phyloP scores from a whole-genome alignment of 495 filamentous ascomycete species.

The Penicillium paradoxum region DNA sequence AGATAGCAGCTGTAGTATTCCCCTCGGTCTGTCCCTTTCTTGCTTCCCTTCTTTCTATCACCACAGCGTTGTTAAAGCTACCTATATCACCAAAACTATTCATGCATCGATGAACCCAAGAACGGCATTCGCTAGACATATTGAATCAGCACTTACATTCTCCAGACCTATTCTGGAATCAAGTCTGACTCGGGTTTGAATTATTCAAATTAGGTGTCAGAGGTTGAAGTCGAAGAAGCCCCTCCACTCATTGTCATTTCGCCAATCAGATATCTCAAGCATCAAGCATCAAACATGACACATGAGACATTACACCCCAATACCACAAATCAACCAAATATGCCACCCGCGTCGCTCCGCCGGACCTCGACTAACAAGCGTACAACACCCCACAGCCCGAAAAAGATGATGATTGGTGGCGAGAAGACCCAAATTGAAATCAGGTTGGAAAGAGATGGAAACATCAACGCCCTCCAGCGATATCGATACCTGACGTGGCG shows the following conservation, averaged over 20 bases:
- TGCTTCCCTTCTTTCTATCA: too few relatives aligned
- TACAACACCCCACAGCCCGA: background rate
- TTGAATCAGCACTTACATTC: too few relatives aligned
- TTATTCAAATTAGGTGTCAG: background rate
- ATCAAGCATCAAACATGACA: too few relatives aligned
- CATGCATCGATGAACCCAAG: too few relatives aligned
- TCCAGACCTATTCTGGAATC: background rate
- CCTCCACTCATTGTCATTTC: too few relatives aligned
- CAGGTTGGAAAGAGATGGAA: background rate
- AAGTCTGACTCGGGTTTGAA: background rate
- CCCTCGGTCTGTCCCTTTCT: too few relatives aligned
- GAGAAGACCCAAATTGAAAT: background rate
- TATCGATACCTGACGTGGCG: background rate
- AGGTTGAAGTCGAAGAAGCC: background rate
- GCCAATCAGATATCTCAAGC: background rate
- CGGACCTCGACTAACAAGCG: background rate
- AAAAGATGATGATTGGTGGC: background rate
- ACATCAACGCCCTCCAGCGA: background rate
- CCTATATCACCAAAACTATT: too few relatives aligned
- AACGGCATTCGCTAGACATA: too few relatives aligned
- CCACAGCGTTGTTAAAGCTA: too few relatives aligned
- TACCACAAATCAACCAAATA: too few relatives aligned
- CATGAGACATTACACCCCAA: too few relatives aligned
- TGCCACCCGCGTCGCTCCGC: background rate
- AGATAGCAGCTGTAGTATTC: too few relatives aligned